Percentiles rank a stretch among this genome's conserved stretches.
Conservation (phyloP, 805 yeast genomes). For the Wickerhamomyces mucosus region DNA sequence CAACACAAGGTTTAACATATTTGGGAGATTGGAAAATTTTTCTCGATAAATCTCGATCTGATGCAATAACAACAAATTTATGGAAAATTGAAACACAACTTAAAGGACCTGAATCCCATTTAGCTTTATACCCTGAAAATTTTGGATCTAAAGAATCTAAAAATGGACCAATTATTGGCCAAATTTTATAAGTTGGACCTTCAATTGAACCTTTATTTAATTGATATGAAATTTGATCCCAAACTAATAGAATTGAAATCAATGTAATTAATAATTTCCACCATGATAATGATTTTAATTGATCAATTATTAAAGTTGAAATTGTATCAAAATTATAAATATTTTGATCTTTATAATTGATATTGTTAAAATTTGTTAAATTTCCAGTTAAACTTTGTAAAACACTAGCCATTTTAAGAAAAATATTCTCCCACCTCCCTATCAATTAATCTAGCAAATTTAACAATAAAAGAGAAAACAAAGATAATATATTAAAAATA, state of each 20-base stretch:
- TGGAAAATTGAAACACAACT: conserved; percentile 97
- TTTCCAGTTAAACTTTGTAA: too few relatives aligned
- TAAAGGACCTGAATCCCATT: conserved; percentile 91
- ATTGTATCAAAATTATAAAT: background rate
- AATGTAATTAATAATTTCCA: conserved; percentile 40
- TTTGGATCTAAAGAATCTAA: conserved; percentile 91
- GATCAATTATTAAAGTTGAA: conserved; percentile 4
- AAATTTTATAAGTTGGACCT: conserved; percentile 79
- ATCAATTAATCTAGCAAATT: too few relatives aligned
- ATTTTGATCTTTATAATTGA: too few relatives aligned
- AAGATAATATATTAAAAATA: too few relatives aligned
- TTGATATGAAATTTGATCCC: conserved; percentile 75
- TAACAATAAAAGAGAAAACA: too few relatives aligned
- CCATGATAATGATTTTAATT: conserved; percentile 34
- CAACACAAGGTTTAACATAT: conserved; percentile 95
- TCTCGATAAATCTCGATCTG: conserved; percentile 79
- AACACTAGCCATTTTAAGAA: too few relatives aligned
- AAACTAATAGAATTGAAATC: conserved; percentile 39
- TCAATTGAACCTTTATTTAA: conserved; percentile 78
- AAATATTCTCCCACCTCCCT: too few relatives aligned
- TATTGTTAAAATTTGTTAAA: too few relatives aligned
- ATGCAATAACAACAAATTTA: conserved; percentile 92
- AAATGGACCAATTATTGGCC: conserved; percentile 97
- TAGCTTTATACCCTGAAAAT: conserved; percentile 84
- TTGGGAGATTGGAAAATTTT: conserved; percentile 78